Conservation (phyloP, 306 rosid species). For the Vachellia collinsii region DNA sequence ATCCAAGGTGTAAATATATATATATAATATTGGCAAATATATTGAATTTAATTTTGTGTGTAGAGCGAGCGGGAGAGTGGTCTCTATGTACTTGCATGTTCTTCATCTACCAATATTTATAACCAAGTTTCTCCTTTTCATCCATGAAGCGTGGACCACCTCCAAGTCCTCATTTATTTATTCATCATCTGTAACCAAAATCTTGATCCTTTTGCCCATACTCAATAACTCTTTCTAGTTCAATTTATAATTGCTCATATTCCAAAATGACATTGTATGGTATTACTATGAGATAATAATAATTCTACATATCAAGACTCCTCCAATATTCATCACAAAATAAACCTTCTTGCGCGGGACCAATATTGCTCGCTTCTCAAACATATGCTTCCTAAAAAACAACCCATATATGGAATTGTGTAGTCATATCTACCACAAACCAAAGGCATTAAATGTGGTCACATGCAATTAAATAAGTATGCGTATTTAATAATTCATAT, state of each 20-base stretch:
- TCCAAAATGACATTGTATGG: not conserved
- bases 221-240: not conserved
- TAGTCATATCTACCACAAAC: conserved; percentile 26
- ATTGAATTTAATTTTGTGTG: not conserved
- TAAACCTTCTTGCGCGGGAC: not conserved
- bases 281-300: not conserved
- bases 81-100: not conserved
- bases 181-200: not conserved
- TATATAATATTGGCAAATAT: not conserved
- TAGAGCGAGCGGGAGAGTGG: not conserved
- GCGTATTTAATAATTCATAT: conserved; percentile 1
- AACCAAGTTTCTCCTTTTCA: conserved; percentile 14
- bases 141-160: conserved; percentile 29
- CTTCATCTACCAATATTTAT: not conserved
- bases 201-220: conserved; percentile 15
- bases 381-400: conserved; percentile 31
- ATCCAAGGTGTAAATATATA: not conserved
- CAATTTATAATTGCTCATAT: not conserved
- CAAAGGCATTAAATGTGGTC: conserved; percentile 40
- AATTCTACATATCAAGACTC: not conserved
- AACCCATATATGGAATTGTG: conserved; percentile 20
- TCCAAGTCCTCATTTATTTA: conserved; percentile 30
- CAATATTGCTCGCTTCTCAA: not conserved
- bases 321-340: not conserved
- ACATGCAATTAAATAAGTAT: conserved; percentile 4